These are phyloP conservation scores for Fusarium sambucinum DNA, from an alignment of 2,329 filamentous ascomycete genomes.

Conservation along the genomic window DNA sequence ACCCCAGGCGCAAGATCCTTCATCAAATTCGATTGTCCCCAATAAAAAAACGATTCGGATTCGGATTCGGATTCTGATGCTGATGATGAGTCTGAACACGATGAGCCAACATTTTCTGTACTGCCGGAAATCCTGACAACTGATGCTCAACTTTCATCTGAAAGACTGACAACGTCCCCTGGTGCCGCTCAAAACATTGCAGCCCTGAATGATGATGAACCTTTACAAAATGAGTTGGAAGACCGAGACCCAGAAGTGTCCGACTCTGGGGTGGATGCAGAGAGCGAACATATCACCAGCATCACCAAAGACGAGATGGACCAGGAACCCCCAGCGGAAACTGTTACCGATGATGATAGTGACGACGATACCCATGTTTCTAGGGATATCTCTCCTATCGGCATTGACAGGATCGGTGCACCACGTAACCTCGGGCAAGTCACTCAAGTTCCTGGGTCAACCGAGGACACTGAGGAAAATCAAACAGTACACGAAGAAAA, in stretches of 20 bases:
- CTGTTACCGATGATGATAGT: constrained; percentile 24
- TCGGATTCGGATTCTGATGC: constrained; percentile 9
- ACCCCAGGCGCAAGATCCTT: not conserved
- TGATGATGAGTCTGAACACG: constrained; percentile 1
- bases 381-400: constrained; percentile 14
- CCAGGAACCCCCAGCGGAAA: not conserved
- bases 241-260: not conserved
- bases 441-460: not conserved
- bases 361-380: constrained; percentile 20
- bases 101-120: not conserved
- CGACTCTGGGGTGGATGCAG: not conserved
- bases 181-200: not conserved
- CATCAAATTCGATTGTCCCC: not conserved
- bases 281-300: not conserved
- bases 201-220: not conserved
- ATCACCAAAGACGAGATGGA: not conserved
- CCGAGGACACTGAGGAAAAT: not conserved
- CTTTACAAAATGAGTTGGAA: not conserved
- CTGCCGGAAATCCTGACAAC: not conserved
- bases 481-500: not conserved
- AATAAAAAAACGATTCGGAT: constrained; percentile 3
- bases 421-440: not conserved
- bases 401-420: constrained; percentile 14
- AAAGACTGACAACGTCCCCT: not conserved
- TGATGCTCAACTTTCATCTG: not conserved